Percentiles rank a stretch among this genome's conserved stretches.
Evolutionary conservation across 768 basidiomycete species (phyloP).

Genomic region (Kwoniella bestiolae): DNA sequence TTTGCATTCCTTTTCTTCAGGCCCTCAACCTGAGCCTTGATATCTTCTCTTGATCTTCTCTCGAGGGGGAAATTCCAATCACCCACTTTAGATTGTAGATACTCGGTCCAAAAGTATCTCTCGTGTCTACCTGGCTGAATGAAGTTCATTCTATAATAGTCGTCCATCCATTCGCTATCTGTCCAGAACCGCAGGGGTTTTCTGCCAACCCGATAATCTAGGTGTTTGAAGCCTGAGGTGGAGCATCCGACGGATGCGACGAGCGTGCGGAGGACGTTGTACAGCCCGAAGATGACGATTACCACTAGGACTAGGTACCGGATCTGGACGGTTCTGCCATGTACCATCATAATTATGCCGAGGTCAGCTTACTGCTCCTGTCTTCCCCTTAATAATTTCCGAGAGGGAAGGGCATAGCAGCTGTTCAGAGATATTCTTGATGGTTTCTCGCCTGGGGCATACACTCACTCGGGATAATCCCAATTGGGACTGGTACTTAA

Average conservation of each 20-base stretch:
- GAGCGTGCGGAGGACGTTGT: constrained; percentile 39
- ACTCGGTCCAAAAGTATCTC: constrained; percentile 22
- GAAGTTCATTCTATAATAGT: constrained; percentile 19
- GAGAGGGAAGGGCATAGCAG: no score
- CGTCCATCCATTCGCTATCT: constrained; percentile 27
- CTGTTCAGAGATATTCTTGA: no score
- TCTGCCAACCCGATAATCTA: constrained; percentile 29
- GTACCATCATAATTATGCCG: neutral
- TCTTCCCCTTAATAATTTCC: no score
- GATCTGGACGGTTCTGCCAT: constrained; percentile 22
- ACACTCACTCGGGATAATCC: constrained; percentile 28
- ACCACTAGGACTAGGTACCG: constrained; percentile 34
- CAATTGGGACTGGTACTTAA: constrained; percentile 34
- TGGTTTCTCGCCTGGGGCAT: no score
- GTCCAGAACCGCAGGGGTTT: constrained; percentile 41
- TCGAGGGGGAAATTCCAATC: constrained; percentile 28
- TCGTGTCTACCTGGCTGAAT: constrained; percentile 3
- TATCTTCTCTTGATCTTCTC: constrained; percentile 13
- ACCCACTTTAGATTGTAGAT: constrained; percentile 24
- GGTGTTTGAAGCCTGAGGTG: constrained; percentile 12
- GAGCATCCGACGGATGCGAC: constrained; percentile 17
- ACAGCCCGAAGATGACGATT: constrained; percentile 37
- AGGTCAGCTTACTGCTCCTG: no score
- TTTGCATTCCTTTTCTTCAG: neutral
- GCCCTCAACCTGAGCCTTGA: constrained; percentile 6